Base-by-base conservation (phyloP, 164 flowering plant genomes). In the Magnolia sinica region DNA sequence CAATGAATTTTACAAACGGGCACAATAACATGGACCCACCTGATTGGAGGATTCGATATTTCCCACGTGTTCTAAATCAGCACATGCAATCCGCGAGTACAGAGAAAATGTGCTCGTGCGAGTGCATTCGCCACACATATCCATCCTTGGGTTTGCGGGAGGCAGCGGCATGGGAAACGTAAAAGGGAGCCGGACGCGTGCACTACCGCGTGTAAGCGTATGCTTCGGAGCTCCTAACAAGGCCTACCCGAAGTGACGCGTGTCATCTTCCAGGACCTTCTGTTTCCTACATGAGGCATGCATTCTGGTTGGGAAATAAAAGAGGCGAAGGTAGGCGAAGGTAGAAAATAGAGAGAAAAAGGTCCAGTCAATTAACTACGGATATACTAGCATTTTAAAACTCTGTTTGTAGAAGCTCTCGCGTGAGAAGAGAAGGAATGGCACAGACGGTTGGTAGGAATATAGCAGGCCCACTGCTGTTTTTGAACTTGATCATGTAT, bases 381-480 rank as follows among this genome's bases (percentile, higher is more conserved):
- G 49, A 13, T 16, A 67, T 13, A 23, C 13, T 29, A 16, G 16
- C 8, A 29, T 13, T 9, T 22, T 65, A 37, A 37, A 37, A 37
- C 45, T 22, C 2, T 20, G 27, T 22, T 10, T 10, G 22, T 22
- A 13, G 68, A 20, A 23, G 68, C 5, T 37, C 14, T 20, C 11
- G 64, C 22, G 61, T n/a, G 19, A 6, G 24, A 55, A n/a, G 55
- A 19, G n/a, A 27, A 50, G 23, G n/a, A 13, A 93, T 91, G 95
- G 95, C 92, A 23, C 81, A 75, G 69, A 85, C 90, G 7, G 87
- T 88, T 7, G 98, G 96, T 45, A 92, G 93, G 67, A 90, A 82
- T 77, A 9, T 93, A n/a, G 98, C 97, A 72, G 95, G 88, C 7
- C 97, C 98, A 9, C 79, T 95, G 88, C 81, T 95, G 87, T 88